A percentile compares a stretch with the other conserved stretches of the same genome.
Conservation (phyloP, 2,329 filamentous ascomycete species). For the Calycina marina region DNA sequence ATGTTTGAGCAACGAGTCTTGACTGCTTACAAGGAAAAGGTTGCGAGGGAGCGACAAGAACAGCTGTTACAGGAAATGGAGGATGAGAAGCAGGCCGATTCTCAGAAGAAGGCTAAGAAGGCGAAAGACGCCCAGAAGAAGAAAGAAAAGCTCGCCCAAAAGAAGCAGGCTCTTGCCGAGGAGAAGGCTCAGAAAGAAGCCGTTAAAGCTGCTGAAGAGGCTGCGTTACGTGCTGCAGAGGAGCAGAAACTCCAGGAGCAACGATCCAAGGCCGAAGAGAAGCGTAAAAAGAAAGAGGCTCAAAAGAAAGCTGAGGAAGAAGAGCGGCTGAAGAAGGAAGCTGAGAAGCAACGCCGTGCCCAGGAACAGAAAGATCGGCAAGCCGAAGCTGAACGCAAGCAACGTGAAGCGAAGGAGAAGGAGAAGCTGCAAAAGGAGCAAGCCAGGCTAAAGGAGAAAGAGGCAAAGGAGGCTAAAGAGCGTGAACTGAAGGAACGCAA, state of each 20-base stretch:
- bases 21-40: conserved; percentile 94
- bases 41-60: conserved; percentile 80
- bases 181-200: conserved; percentile 79
- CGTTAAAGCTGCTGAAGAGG: conserved; percentile 79
- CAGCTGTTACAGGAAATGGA: conserved; percentile 84
- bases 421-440: conserved; percentile 80
- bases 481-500: conserved; percentile 39
- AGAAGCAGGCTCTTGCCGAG: conserved; percentile 80
- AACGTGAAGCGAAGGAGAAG: conserved; percentile 61
- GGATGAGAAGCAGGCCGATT: conserved; percentile 64
- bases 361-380: conserved; percentile 79
- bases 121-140: conserved; percentile 87
- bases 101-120: conserved; percentile 80
- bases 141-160: conserved; percentile 82
- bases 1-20: conserved; percentile 99
- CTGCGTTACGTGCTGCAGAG: conserved; percentile 59
- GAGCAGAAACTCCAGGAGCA: conserved; percentile 69
- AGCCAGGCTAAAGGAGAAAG: conserved; percentile 64
- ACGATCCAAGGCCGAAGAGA: conserved; percentile 72
- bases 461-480: conserved; percentile 53
- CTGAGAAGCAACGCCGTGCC: conserved; percentile 62
- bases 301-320: conserved; percentile 86
- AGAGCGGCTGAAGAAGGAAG: conserved; percentile 70
- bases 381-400: conserved; percentile 72
- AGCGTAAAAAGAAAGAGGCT: conserved; percentile 78